Percentiles rank a stretch among this genome's conserved stretches.
These are phyloP conservation scores for Fistulinella staudtii DNA, from an alignment of 1,284 basidiomycete species.

Conservation along the genomic window DNA sequence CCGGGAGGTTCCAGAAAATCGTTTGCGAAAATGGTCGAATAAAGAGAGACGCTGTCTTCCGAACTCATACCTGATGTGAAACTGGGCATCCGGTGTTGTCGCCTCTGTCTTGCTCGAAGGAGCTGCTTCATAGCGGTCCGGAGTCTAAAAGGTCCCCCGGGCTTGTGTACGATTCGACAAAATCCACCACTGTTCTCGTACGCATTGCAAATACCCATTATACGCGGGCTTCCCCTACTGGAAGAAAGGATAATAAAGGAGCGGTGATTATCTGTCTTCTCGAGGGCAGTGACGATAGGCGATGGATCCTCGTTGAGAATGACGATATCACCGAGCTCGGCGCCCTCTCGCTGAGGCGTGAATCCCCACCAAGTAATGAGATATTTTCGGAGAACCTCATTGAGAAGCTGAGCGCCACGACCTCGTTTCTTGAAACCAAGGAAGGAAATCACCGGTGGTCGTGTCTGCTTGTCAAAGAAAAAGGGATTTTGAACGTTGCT, in stretches of 20 bases:
- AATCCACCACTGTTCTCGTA: slow-evolving; percentile 84
- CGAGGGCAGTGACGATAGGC: slow-evolving; percentile 55
- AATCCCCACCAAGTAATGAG: slow-evolving; percentile 79
- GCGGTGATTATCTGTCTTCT: slow-evolving; percentile 51
- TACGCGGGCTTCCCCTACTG: slow-evolving; percentile 59
- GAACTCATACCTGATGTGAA: slow-evolving; percentile 17
- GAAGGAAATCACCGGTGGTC: slow-evolving; percentile 60
- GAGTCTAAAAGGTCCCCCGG: slow-evolving; percentile 79
- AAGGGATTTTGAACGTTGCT: slow-evolving; percentile 43
- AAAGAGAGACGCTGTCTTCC: slow-evolving; percentile 29
- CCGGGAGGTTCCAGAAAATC: slow-evolving; percentile 16
- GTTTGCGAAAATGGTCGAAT: slow-evolving; percentile 30
- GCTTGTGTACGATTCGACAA: slow-evolving; percentile 85
- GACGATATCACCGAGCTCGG: slow-evolving; percentile 67
- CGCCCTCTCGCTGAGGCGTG: slow-evolving; percentile 42
- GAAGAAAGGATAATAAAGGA: slow-evolving; percentile 76
- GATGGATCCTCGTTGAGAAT: slow-evolving; percentile 80
- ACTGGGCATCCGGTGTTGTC: slow-evolving; percentile 22
- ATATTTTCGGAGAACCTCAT: slow-evolving; percentile 62
- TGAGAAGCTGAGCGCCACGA: slow-evolving; percentile 67
- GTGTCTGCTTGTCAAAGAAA: slow-evolving; percentile 42
- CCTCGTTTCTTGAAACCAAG: slow-evolving; percentile 69
- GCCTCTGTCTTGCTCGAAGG: slow-evolving; percentile 48
- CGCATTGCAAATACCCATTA: slow-evolving; percentile 61
- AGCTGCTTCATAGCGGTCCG: slow-evolving; percentile 68